These are phyloP conservation scores for Botrytis byssoidea DNA, from an alignment of 2,329 filamentous ascomycete genomes.

Conservation along the genomic window DNA sequence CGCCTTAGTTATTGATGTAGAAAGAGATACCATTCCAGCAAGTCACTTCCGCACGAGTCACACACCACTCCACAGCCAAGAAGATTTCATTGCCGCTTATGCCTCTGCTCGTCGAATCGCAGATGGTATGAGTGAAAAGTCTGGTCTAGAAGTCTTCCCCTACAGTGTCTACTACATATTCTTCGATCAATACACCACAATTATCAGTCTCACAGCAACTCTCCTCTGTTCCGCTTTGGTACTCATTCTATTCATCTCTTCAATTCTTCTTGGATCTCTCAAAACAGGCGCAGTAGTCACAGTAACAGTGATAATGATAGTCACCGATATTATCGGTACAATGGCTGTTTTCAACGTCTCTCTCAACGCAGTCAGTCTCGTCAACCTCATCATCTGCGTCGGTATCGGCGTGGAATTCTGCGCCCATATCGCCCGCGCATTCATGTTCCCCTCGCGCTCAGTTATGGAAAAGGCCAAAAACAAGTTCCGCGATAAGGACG, in stretches of 20 bases:
- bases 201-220: slow-evolving; percentile 74
- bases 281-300: slow-evolving; percentile 81
- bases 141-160: slow-evolving; percentile 82
- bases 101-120: slow-evolving; percentile 86
- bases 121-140: slow-evolving; percentile 66
- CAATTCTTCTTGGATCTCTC: slow-evolving; percentile 78
- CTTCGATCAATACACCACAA: slow-evolving; percentile 93
- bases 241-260: slow-evolving; percentile 80
- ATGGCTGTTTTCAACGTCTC: slow-evolving; percentile 90
- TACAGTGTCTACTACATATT: slow-evolving; percentile 99
- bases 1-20: slow-evolving; percentile 74
- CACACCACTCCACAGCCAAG: slow-evolving; percentile 79
- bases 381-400: slow-evolving; percentile 95
- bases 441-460: slow-evolving; percentile 83
- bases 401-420: slow-evolving; percentile 98
- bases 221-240: slow-evolving; percentile 80
- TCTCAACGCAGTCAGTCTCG: slow-evolving; percentile 90
- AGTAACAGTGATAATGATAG: slow-evolving; percentile 85
- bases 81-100: slow-evolving; percentile 91
- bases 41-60: slow-evolving; percentile 93
- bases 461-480: slow-evolving; percentile 79
- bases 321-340: slow-evolving; percentile 89
- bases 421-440: slow-evolving; percentile 91
- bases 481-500: slow-evolving; percentile 77
- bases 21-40: slow-evolving; percentile 67